A percentile compares a stretch with the other conserved stretches of the same genome.
Evolutionary conservation across 805 yeast species (phyloP).

Genomic region (Saccharomycopsis vini): DNA sequence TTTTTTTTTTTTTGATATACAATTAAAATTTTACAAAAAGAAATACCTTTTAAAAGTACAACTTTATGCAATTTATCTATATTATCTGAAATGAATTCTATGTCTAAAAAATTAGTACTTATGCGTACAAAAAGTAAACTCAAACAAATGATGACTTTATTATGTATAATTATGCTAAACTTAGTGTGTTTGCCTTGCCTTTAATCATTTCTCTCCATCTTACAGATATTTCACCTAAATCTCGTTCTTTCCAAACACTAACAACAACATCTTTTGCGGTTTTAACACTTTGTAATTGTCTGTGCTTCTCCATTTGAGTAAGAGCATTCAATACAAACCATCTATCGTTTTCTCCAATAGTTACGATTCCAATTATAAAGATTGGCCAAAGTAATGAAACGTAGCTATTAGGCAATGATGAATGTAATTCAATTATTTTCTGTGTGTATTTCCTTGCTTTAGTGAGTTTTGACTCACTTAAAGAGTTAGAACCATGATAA

Average conservation of each 20-base stretch:
- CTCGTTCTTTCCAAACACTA: constrained; percentile 34
- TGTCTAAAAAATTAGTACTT: too few relatives aligned
- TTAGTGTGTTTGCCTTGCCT: constrained; percentile 30
- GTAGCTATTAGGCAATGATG: constrained; percentile 25
- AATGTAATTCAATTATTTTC: constrained; percentile 23
- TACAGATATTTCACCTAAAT: constrained; percentile 23
- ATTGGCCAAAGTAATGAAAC: constrained; percentile 36
- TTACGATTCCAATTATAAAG: constrained; percentile 31
- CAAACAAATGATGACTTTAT: not conserved
- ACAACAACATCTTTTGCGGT: constrained; percentile 30
- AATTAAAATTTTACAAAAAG: too few relatives aligned
- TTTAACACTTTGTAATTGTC: constrained; percentile 32
- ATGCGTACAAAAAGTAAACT: too few relatives aligned
- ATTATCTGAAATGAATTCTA: too few relatives aligned
- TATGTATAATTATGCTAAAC: constrained; percentile 27
- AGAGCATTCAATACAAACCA: constrained; percentile 32
- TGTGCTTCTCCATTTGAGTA: constrained; percentile 28
- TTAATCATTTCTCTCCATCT: constrained; percentile 33
- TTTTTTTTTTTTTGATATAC: too few relatives aligned
- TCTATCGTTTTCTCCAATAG: constrained; percentile 26
- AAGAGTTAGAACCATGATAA: constrained; percentile 18
- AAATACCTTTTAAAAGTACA: too few relatives aligned
- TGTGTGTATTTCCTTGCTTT: constrained; percentile 20
- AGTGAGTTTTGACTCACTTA: constrained; percentile 12
- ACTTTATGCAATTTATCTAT: too few relatives aligned